Conservation (phyloP, 176 grass and related monocot species). For the Elymus sibiricus region DNA sequence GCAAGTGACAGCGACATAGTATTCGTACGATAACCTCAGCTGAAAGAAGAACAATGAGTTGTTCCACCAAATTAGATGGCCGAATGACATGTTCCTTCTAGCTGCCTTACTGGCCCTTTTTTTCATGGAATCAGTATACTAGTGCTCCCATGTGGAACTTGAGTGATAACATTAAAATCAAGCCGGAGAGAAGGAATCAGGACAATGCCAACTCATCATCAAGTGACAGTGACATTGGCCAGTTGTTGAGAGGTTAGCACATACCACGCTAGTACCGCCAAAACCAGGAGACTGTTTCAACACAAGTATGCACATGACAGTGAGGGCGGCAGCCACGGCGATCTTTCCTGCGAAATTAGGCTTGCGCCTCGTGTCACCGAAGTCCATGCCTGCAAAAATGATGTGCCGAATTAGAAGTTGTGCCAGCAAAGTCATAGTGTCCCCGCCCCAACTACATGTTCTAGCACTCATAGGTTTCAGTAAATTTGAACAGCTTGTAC, state of each 20-base stretch:
- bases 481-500: not conserved
- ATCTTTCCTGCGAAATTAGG: constrained; percentile 63
- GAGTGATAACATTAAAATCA: not conserved
- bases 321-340: constrained; percentile 43
- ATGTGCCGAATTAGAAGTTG: not conserved
- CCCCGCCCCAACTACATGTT: not conserved
- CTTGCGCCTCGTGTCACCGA: constrained; percentile 60
- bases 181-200: constrained; percentile 2
- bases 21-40: constrained; percentile 6
- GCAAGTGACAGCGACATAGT: not conserved
- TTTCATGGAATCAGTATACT: not conserved
- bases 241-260: constrained; percentile 31
- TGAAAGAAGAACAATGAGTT: not conserved
- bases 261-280: constrained; percentile 41
- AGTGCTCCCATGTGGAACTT: constrained; percentile 17
- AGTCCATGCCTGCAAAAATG: constrained; percentile 55
- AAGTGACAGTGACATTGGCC: constrained; percentile 2
- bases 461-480: not conserved
- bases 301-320: constrained; percentile 65
- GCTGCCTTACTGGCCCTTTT: not conserved
- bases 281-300: constrained; percentile 75
- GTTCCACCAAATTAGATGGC: not conserved
- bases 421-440: not conserved
- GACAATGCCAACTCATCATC: constrained; percentile 28
- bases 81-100: constrained; percentile 1